Percentiles rank a stretch among this genome's conserved stretches.
These are phyloP conservation scores for Gamarada debralockiae DNA, from an alignment of 495 filamentous ascomycete genomes.

Conservation along the genomic window DNA sequence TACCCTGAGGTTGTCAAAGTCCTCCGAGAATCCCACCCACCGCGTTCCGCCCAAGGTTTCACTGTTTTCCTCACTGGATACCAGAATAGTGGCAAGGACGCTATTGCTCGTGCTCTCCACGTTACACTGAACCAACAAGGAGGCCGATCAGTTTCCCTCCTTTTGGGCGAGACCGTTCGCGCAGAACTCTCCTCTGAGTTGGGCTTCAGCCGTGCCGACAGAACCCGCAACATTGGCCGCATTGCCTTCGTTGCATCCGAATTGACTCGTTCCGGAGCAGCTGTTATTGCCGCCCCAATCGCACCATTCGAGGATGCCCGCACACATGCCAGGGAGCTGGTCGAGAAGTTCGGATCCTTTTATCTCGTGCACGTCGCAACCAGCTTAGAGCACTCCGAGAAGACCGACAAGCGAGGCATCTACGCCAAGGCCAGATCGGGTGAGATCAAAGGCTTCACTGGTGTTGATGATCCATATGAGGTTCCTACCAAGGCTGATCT, in stretches of 20 bases:
- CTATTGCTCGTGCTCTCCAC: slow-evolving; percentile 91
- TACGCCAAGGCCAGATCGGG: slow-evolving; percentile 81
- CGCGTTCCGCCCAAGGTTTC: slow-evolving; percentile 87
- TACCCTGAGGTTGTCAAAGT: slow-evolving; percentile 98
- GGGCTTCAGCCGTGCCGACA: slow-evolving; percentile 90
- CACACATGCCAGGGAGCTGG: slow-evolving; percentile 70
- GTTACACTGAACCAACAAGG: slow-evolving; percentile 98
- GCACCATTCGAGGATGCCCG: slow-evolving; percentile 83
- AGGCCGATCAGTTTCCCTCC: slow-evolving; percentile 86
- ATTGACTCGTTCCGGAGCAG: slow-evolving; percentile 86
- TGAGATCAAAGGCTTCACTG: slow-evolving; percentile 98
- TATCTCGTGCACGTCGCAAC: slow-evolving; percentile 95
- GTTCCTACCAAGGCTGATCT: slow-evolving; percentile 75
- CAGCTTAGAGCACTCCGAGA: slow-evolving; percentile 85
- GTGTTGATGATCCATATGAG: slow-evolving; percentile 98
- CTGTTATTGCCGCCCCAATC: slow-evolving; percentile 96
- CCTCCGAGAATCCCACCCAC: slow-evolving; percentile 88
- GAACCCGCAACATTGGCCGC: slow-evolving; percentile 91
- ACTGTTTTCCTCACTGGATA: slow-evolving; percentile 97
- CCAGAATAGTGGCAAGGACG: slow-evolving; percentile 94
- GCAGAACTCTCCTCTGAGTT: slow-evolving; percentile 91
- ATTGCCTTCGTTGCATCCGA: slow-evolving; percentile 96
- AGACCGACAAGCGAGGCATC: slow-evolving; percentile 90
- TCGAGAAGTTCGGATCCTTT: slow-evolving; percentile 85
- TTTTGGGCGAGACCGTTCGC: slow-evolving; percentile 93